Percentiles rank a stretch among this genome's conserved stretches.
Evolutionary conservation across 2,329 filamentous ascomycete species (phyloP).

Genomic region (Cytospora mali): DNA sequence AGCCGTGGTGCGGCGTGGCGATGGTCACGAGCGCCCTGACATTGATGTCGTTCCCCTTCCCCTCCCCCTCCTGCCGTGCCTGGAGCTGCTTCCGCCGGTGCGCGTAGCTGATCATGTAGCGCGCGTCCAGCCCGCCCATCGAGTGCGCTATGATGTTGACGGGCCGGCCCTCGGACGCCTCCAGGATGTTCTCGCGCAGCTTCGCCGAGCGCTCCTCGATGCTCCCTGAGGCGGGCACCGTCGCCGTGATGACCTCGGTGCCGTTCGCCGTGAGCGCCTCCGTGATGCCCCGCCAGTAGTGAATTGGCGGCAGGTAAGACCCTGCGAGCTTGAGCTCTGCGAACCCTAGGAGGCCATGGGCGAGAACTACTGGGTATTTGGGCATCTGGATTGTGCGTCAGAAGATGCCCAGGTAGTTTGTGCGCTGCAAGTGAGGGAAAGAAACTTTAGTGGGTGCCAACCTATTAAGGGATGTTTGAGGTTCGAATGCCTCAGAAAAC

Average conservation of each 20-base stretch:
- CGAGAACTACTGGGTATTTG: constrained; percentile 66
- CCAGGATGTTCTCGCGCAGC: constrained; percentile 57
- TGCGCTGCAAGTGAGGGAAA: background rate
- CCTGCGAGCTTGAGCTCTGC: constrained; percentile 56
- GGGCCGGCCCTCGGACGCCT: constrained; percentile 50
- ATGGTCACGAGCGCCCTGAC: constrained; percentile 58
- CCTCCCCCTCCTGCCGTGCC: too few species aligned
- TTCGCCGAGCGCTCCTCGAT: constrained; percentile 63
- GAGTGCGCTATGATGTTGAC: constrained; percentile 78
- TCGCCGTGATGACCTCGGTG: constrained; percentile 60
- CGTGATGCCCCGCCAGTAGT: constrained; percentile 68
- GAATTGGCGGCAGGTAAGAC: constrained; percentile 54
- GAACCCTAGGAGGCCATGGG: constrained; percentile 67
- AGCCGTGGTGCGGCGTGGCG: constrained; percentile 58
- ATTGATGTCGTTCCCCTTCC: constrained; percentile 40
- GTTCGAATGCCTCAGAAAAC: background rate
- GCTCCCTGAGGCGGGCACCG: constrained; percentile 62
- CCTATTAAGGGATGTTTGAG: background rate
- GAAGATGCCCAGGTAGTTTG: background rate
- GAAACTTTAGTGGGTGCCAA: background rate
- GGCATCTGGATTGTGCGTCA: constrained; percentile 44
- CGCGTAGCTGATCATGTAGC: constrained; percentile 65
- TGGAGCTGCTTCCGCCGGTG: constrained; percentile 38
- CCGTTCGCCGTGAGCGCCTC: constrained; percentile 58
- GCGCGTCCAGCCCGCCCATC: constrained; percentile 67